These are phyloP conservation scores for Ustilago loliicola DNA, from an alignment of 1,284 basidiomycete species.

Conservation along the genomic window DNA sequence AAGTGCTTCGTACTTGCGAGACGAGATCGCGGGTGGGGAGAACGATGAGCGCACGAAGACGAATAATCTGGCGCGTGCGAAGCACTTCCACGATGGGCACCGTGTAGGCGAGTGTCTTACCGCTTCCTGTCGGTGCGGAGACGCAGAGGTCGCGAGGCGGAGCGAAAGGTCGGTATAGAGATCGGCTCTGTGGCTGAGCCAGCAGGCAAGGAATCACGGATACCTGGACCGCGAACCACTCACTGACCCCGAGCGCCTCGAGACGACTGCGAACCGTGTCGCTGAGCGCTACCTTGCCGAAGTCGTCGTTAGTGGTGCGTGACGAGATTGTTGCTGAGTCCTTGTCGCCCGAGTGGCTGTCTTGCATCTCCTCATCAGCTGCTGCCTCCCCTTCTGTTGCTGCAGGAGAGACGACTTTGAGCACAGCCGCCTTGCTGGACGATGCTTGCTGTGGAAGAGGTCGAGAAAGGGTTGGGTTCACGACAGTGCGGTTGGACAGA, in stretches of 20 bases:
- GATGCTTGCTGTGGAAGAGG: slow-evolving; percentile 28
- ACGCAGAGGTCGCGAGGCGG: slow-evolving; percentile 88
- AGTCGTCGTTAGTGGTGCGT: slow-evolving; percentile 24
- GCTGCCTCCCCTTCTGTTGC: slow-evolving; percentile 3
- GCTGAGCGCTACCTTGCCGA: slow-evolving; percentile 43
- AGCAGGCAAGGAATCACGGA: slow-evolving; percentile 83
- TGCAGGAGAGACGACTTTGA: background rate
- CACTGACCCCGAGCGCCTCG: slow-evolving; percentile 57
- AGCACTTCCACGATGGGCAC: slow-evolving; percentile 84
- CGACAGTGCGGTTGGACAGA: slow-evolving; percentile 52
- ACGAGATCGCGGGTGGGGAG: slow-evolving; percentile 97
- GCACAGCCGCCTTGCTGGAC: slow-evolving; percentile 14
- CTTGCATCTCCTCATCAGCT: slow-evolving; percentile 23
- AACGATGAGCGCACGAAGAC: slow-evolving; percentile 90
- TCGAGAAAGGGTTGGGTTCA: slow-evolving; percentile 50
- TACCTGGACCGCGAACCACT: slow-evolving; percentile 79
- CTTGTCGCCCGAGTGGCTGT: slow-evolving; percentile 17
- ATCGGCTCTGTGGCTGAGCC: slow-evolving; percentile 64
- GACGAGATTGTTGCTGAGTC: slow-evolving; percentile 20
- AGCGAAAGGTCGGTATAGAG: slow-evolving; percentile 80
- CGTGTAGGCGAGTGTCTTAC: slow-evolving; percentile 94
- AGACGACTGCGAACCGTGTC: slow-evolving; percentile 49
- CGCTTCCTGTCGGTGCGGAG: slow-evolving; percentile 97
- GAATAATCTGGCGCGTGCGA: slow-evolving; percentile 60
- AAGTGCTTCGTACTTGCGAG: slow-evolving; percentile 88